phyloP scores from a whole-genome alignment of 139 green algal genomes.

The Coccomyxa sp. region DNA sequence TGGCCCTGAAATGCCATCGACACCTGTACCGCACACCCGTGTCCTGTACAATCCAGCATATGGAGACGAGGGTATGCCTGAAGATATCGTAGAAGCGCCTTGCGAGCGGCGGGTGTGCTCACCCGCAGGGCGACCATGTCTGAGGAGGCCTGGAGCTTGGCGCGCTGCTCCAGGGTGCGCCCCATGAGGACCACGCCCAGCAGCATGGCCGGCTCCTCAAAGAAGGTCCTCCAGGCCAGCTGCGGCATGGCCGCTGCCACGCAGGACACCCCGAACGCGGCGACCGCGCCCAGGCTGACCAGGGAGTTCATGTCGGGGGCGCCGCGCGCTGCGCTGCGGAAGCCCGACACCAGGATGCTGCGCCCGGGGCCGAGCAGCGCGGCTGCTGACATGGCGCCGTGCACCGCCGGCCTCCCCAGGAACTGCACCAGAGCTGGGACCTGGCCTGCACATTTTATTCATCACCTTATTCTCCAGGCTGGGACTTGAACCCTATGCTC shows the following conservation, averaged over 20 bases:
- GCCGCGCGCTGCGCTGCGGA: constrained; percentile 46
- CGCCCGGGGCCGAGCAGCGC: constrained; percentile 78
- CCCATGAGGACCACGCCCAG: constrained; percentile 90
- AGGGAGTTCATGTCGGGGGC: constrained; percentile 97
- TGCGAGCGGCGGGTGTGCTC: neutral
- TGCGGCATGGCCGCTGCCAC: constrained; percentile 65
- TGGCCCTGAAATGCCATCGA: too few species aligned
- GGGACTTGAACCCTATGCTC: neutral
- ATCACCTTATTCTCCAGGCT: too few species aligned
- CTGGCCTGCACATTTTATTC: too few species aligned
- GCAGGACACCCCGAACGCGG: constrained; percentile 80
- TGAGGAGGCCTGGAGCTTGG: constrained; percentile 82
- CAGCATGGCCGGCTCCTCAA: constrained; percentile 98
- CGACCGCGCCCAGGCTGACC: constrained; percentile 83
- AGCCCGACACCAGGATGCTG: constrained; percentile 67
- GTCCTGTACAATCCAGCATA: too few species aligned
- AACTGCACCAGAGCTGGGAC: constrained; percentile 54
- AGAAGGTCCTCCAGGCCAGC: constrained; percentile 91
- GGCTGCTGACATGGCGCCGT: constrained; percentile 67
- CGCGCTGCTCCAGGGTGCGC: constrained; percentile 84
- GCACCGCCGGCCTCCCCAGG: constrained; percentile 63
- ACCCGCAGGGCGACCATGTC: constrained; percentile 86
- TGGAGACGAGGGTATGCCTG: too few species aligned
- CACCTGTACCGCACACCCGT: too few species aligned
- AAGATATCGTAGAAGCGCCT: too few species aligned